A percentile compares a stretch with the other conserved stretches of the same genome.
phyloP scores from a whole-genome alignment of 768 basidiomycete genomes.

The Xanthoconium stramineum region DNA sequence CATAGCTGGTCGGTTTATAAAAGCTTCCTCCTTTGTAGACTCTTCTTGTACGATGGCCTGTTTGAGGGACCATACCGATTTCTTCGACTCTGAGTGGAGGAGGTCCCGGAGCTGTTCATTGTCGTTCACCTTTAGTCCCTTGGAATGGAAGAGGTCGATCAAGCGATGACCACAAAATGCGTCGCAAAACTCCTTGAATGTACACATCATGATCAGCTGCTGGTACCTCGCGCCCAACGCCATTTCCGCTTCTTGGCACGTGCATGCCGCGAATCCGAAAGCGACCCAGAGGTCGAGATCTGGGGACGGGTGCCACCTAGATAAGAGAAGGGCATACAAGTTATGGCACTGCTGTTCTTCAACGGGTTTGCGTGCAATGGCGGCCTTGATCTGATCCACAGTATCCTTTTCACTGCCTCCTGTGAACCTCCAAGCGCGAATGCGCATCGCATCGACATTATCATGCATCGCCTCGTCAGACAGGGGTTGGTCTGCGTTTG shows the following conservation, averaged over 20 bases:
- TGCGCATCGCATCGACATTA: background rate
- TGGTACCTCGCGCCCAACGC: background rate
- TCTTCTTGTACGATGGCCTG: background rate
- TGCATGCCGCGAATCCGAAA: slow-evolving; percentile 4
- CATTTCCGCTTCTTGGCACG: background rate
- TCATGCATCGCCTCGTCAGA: background rate
- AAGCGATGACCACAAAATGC: background rate
- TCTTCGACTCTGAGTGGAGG: background rate
- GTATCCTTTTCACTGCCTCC: slow-evolving; percentile 1
- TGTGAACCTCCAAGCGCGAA: slow-evolving; percentile 2
- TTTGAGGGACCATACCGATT: slow-evolving; percentile 2
- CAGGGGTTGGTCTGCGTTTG: background rate
- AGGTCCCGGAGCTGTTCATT: background rate
- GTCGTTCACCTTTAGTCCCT: background rate
- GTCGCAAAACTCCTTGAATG: slow-evolving; percentile 4
- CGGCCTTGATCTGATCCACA: background rate
- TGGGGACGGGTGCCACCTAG: background rate
- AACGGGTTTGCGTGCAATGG: background rate
- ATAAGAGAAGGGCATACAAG: background rate
- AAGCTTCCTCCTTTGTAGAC: background rate
- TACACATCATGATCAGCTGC: background rate
- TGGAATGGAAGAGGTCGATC: background rate
- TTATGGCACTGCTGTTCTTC: background rate
- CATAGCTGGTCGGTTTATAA: background rate
- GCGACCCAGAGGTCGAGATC: background rate